Base-by-base conservation (phyloP, 2,329 filamentous ascomycete genomes). In the Hypoxylon sp. region DNA sequence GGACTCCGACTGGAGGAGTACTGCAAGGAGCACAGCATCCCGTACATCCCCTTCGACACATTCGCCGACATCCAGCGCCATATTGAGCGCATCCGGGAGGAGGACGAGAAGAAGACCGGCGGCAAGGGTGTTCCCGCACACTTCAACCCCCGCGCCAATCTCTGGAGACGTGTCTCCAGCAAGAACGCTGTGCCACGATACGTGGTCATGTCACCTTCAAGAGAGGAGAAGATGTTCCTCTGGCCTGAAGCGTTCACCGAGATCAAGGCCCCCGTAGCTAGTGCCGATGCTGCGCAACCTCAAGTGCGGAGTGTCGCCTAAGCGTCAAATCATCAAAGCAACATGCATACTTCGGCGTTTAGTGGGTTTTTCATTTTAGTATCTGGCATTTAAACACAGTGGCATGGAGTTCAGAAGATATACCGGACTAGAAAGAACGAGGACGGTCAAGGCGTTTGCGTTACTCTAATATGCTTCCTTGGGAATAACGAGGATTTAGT, bases 111-210 rank as follows among this genome's bases (percentile, higher is more conserved):
- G 65, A 79, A 81, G 74, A 88, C 84, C 0, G 74, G 78, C 37
- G 84, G 84, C 38, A 68, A 74, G 49, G 85, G 85, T 27, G 71
- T 80, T 53, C 84, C 84, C 0, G 76, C 73, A 6, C 75, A 78
- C 59, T 88, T 86, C 73, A 88, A 88, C 70, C 85, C 85, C 5
- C 76, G 84, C 31, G 86, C 84, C 19, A 87, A 88, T 67, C 75
- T 88, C 73, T 88, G 86, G 86, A 74, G 86, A 43, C 75, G 83
- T 19, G 78, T 82, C 31, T 82, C 78, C 23, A 85, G 81, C 71
- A 80, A 78, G 71, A 76, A 73, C 31, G 77, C 79, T 26, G 79
- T 81, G 58, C 67, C 75, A 40, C 55, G 57, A 16, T 64, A 63
- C 38, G 60, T 65, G 7, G 46, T 64, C 29, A 65, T 63, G 57